These are phyloP conservation scores for Chytriomyces sp. DNA, from an alignment of 192 early-diverging fungal species.

Conservation along the genomic window DNA sequence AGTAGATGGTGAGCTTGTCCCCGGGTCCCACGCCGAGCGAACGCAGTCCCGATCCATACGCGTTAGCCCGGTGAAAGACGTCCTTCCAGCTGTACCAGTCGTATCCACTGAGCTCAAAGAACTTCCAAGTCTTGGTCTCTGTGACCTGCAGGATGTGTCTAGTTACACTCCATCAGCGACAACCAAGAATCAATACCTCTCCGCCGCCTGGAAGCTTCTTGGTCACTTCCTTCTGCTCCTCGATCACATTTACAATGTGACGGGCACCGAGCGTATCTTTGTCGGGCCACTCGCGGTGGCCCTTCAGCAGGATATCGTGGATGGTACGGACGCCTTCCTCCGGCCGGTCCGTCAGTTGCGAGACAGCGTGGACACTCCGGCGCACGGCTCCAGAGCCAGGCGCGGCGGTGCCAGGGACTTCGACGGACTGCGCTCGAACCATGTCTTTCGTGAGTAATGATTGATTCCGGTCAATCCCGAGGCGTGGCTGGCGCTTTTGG, in stretches of 20 bases:
- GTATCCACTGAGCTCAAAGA: conserved; percentile 56
- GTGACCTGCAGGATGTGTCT: conserved; percentile 57
- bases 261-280: conserved; percentile 63
- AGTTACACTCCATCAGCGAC: too few species aligned
- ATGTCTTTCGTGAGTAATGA: too few species aligned
- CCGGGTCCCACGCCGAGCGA: conserved; percentile 58
- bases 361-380: background rate
- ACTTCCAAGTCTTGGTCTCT: conserved; percentile 65
- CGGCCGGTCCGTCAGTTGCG: background rate
- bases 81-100: conserved; percentile 81
- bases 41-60: conserved; percentile 75
- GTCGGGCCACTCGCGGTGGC: background rate
- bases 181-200: too few species aligned
- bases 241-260: conserved; percentile 61
- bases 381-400: background rate
- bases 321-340: background rate
- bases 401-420: background rate
- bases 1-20: conserved; percentile 42
- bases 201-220: conserved; percentile 54
- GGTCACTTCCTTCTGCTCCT: conserved; percentile 73
- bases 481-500: too few species aligned
- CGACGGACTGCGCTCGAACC: too few species aligned
- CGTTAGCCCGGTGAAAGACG: conserved; percentile 47
- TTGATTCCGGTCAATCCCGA: too few species aligned
- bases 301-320: background rate